Evolutionary conservation across 2,329 filamentous ascomycete species (phyloP), one percentile per base, ranked within the genome.

Genomic region (Sclerotinia subarctica): DNA sequence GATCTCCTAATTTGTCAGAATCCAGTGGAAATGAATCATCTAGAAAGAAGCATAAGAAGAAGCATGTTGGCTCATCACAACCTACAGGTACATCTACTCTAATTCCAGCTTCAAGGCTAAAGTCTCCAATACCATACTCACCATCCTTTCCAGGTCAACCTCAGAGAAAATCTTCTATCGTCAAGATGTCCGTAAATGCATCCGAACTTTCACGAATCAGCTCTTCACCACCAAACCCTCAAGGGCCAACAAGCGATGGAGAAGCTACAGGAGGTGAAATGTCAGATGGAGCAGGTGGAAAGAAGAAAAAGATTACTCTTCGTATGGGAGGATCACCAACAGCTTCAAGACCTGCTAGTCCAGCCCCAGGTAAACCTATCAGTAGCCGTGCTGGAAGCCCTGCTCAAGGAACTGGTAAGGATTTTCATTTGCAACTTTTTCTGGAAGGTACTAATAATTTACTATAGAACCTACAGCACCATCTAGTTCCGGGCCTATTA

Each of bases 1-100:
- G 93, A 24, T 97, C 93, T 21, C 93, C 94, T 3, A 90, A 94
- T 72, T 84, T 91, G 44, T 97, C 77, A 0, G 94, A 98, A 77
- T 93, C 93, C 13, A 96, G 93, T 77, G 94, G 93, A 65, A 96
- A 94, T 73, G 94, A 98, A 78, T 94, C 92, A 0, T 87, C 89
- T 32, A 90, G 90, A 72, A 93, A 95, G 80, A 92, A 92, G 81
- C 86, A 85, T 77, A 87, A 90, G 76, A 91, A 90, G 81, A 90
- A 90, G 77, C 85, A 87, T 70, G 79, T 79, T 1, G 76, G 81
- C 21, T 83, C 84, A 19, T 77, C 82, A 2, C 81, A 81, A 65
- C 80, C 79, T 13, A 88, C 86, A 69, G 84, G 86, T 26, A 81
- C 84, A 24, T 81, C 80, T 17, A 89, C 86, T 11, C 86, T 87